Conservation (phyloP, 345 rosid species). For the Gossypium stocksii region DNA sequence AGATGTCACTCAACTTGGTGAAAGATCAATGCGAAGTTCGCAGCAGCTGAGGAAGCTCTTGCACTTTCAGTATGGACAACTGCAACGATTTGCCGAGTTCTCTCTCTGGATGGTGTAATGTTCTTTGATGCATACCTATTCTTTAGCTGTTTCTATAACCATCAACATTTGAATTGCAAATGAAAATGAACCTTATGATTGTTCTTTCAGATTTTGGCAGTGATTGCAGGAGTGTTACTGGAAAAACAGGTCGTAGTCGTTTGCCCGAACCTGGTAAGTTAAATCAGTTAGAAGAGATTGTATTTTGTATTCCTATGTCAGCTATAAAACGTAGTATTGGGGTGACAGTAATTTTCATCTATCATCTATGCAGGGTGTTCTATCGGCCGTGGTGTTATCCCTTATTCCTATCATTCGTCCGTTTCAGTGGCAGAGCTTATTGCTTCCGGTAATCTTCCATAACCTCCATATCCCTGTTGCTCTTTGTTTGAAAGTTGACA, state of each 20-base stretch:
- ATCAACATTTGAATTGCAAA: background rate
- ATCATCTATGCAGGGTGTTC: constrained; percentile 67
- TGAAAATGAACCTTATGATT: background rate
- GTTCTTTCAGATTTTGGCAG: constrained; percentile 63
- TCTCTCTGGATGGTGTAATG: constrained; percentile 86
- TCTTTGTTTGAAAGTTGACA: constrained; percentile 5
- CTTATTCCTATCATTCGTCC: constrained; percentile 86
- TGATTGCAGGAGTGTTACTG: constrained; percentile 76
- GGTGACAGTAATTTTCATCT: constrained; percentile 10
- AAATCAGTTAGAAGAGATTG: background rate
- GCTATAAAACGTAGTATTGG: background rate
- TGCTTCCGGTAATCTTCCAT: constrained; percentile 74
- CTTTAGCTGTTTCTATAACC: background rate
- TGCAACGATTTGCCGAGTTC: constrained; percentile 83
- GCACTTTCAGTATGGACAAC: constrained; percentile 92
- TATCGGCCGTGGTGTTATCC: constrained; percentile 83
- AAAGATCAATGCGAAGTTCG: constrained; percentile 62
- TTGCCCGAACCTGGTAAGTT: constrained; percentile 91
- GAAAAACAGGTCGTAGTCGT: constrained; percentile 81
- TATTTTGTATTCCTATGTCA: constrained; percentile 12
- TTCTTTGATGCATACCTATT: constrained; percentile 22
- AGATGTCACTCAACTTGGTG: constrained; percentile 19
- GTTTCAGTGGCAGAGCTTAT: constrained; percentile 96
- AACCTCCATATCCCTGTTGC: constrained; percentile 5
- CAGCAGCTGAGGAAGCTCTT: constrained; percentile 90